These are phyloP conservation scores for Ogataea degrootiae DNA, from an alignment of 805 yeast genomes.

Conservation along the genomic window DNA sequence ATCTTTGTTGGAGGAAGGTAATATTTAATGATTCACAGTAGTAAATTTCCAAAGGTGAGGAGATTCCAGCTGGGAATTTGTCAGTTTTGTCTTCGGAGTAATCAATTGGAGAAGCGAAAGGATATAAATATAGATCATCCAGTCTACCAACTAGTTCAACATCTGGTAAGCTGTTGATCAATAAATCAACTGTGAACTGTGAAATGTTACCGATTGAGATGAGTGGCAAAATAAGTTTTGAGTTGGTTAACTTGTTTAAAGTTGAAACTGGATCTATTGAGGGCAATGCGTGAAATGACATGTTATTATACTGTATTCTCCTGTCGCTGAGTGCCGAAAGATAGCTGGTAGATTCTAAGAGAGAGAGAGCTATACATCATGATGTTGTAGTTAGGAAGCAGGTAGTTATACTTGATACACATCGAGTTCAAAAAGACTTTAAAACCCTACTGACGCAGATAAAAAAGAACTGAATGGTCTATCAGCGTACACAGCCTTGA, in stretches of 20 bases:
- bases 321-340: not conserved
- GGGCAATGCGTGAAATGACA: constrained; percentile 25
- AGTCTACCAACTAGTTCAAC: constrained; percentile 50
- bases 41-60: constrained; percentile 64
- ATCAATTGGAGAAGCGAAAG: constrained; percentile 82
- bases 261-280: constrained; percentile 19
- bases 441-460: too few species aligned
- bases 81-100: constrained; percentile 17
- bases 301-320: constrained; percentile 1
- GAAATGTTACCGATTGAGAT: constrained; percentile 89
- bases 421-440: too few species aligned
- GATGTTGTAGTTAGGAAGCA: too few species aligned
- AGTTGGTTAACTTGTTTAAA: constrained; percentile 21
- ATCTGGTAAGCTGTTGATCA: constrained; percentile 54
- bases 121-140: constrained; percentile 61
- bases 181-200: constrained; percentile 70
- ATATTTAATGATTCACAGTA: constrained; percentile 35
- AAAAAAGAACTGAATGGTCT: too few species aligned
- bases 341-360: too few species aligned
- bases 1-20: constrained; percentile 71
- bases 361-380: too few species aligned
- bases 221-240: constrained; percentile 65
- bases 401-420: too few species aligned
- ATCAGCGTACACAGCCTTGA: too few species aligned
- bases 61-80: constrained; percentile 25